Base-by-base conservation (phyloP, 2,329 filamentous ascomycete species). In the Grosmannia huntii region DNA sequence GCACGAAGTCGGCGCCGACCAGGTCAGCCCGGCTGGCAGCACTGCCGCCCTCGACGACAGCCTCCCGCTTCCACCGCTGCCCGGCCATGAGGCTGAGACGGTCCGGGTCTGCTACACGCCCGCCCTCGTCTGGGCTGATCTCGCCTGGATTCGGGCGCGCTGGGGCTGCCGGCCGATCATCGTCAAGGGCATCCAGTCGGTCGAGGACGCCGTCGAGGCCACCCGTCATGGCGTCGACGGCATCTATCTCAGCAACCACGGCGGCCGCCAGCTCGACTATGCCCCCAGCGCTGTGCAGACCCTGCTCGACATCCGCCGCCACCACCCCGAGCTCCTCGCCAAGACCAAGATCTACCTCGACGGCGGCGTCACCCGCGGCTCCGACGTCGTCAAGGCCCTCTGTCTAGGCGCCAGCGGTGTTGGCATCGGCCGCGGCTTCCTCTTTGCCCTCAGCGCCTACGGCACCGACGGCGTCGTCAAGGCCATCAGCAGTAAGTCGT, bases 101-200 rank as follows among this genome's bases (percentile, higher is more conserved):
- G n/a, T 48, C 27, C 57, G 54, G 21, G 28, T 23, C 9, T 31
- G 41, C 25, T 56, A 60, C 53, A 55, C 48, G 14, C n/a, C 55
- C 7, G n/a, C 55, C 16, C 28, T 59, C 10, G 23, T 16, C 25
- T 87, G 84, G 84, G 77, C 81, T 1, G 73, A 87, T 49, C 67
- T 87, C 31, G 70, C 72, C 19, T 72, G 82, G 57, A 65, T 87
- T 59, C 74, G 76, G 60, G 71, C 77, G 63, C 67, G 82, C 59
- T 87, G 83, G 82, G 75, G 81, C 60, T 82, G 83, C 0, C 7
- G 52, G n/a, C 68, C 69, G 1, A 46, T 70, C 5, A 64, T 69
- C 23, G 62, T 70, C n/a, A 70, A 71, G 59, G 68, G 69, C 25
- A 62, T 70, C 21, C 66, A 69, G 63, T 62, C 65, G 36, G 64